These are phyloP conservation scores for Trametopsis cervina DNA, from an alignment of 768 basidiomycete genomes.

Conservation along the genomic window DNA sequence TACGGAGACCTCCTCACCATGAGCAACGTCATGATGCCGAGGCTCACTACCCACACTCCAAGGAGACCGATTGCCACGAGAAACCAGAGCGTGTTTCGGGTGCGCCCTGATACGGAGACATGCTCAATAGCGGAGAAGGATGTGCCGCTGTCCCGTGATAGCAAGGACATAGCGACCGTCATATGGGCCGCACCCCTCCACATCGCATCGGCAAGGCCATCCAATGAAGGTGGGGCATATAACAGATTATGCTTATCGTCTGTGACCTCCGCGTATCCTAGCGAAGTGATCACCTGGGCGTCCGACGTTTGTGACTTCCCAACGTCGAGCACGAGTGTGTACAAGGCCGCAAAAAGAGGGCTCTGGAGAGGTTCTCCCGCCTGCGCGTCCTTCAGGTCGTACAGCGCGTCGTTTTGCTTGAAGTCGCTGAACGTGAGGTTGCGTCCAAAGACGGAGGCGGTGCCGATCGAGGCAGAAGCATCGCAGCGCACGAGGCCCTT, in stretches of 20 bases:
- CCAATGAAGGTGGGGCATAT: slow-evolving; percentile 2
- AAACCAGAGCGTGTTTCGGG: background rate
- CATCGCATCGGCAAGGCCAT: slow-evolving; percentile 1
- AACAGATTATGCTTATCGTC: background rate
- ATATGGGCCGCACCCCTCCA: slow-evolving; percentile 8
- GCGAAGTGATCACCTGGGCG: background rate
- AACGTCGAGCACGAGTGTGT: background rate
- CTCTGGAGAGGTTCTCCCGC: slow-evolving; percentile 17
- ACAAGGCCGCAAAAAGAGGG: slow-evolving; percentile 12
- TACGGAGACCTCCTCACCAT: background rate
- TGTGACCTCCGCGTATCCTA: background rate
- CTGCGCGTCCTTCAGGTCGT: slow-evolving; percentile 8
- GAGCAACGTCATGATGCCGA: background rate
- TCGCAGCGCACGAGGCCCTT: slow-evolving; percentile 14
- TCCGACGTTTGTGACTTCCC: background rate
- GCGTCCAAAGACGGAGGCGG: slow-evolving; percentile 9
- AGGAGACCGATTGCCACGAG: background rate
- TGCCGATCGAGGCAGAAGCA: slow-evolving; percentile 8
- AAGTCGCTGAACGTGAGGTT: slow-evolving; percentile 13
- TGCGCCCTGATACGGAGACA: slow-evolving; percentile 9
- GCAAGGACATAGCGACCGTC: slow-evolving; percentile 2
- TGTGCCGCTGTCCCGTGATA: background rate
- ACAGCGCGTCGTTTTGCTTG: slow-evolving; percentile 1
- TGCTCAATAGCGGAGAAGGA: background rate
- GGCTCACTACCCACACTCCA: background rate